Evolutionary conservation across 768 basidiomycete species (phyloP).

Genomic region (Amanita thiersii): DNA sequence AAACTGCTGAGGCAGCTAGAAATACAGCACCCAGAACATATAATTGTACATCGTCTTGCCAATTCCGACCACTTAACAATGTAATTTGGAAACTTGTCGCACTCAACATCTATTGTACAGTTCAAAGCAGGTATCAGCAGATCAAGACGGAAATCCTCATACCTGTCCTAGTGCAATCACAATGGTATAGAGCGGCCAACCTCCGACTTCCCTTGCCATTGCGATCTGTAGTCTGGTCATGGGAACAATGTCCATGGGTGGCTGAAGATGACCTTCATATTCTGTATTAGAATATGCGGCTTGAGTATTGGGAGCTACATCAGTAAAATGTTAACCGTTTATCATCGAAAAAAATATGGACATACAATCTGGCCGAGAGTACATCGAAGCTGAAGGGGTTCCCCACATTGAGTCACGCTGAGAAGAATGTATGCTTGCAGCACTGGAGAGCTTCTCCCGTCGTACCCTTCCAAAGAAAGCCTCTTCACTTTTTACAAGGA

Average conservation of each 20-base stretch:
- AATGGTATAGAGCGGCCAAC: conserved; percentile 91
- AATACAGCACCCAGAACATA: conserved; percentile 91
- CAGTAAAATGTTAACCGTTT: conserved; percentile 5
- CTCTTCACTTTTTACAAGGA: conserved; percentile 84
- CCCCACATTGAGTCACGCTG: conserved; percentile 80
- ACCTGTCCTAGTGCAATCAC: conserved; percentile 81
- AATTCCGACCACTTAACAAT: conserved; percentile 79
- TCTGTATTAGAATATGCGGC: conserved; percentile 32
- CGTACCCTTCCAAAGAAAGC: conserved; percentile 88
- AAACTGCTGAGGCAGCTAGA: conserved; percentile 75
- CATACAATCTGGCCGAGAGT: conserved; percentile 74
- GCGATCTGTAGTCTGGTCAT: conserved; percentile 84
- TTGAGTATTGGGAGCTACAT: conserved; percentile 42
- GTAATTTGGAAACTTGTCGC: conserved; percentile 96
- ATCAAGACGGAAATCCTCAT: conserved; percentile 12
- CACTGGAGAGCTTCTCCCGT: conserved; percentile 80
- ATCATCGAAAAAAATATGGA: conserved; percentile 13
- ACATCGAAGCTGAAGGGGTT: conserved; percentile 53
- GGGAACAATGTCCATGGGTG: conserved; percentile 52
- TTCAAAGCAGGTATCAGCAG: conserved; percentile 5
- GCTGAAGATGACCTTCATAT: conserved; percentile 35
- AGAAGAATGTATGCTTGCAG: conserved; percentile 71
- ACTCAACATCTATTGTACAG: conserved; percentile 56
- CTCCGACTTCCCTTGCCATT: conserved; percentile 68
- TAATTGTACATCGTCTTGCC: conserved; percentile 70